Base-by-base conservation (phyloP, 331 rosid species). In the Spiraea crenata region DNA sequence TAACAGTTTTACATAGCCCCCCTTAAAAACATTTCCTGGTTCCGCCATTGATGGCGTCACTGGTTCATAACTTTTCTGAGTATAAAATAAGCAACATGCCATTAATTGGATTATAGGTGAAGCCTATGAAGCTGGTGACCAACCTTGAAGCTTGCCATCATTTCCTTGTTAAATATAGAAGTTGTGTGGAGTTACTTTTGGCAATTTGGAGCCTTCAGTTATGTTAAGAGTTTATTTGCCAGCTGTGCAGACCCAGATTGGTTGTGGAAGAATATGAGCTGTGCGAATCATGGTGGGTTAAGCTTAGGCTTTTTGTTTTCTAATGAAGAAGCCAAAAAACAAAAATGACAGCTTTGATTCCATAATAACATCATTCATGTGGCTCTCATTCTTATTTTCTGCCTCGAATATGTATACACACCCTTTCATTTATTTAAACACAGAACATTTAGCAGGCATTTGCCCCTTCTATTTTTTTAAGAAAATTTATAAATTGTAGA, bases 191-290 rank as follows among this genome's bases (percentile, higher is more conserved):
- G 6, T 12, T 49, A 14, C 54, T 49, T 15, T 10, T 42, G 46
- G 15, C 50, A 46, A 10, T 46, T 46, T 46, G 50, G 50, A 46
- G 15, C 15, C 50, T 15, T 49, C 12, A 10, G 31, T 41, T 45
- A 3, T 9, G 3, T 45, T 45, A 14, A 0, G 49, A 52, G 3
- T 56, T 56, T 3, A 3, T 39, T 12, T 13, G 38, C 49, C 72
- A 2, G n/a, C 61, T 19, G 3, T 6, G 31, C 16, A 13, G 35
- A 17, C 6, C 59, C 59, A 67, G 63, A 55, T 39, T 6, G 44
- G 59, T 5, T 35, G 17, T 51, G 61, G 25, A 9, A 17, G 63
- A 69, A 55, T 69, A 20, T 69, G 63, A 54, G 73, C 54, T 54
- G 73, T 20, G 52, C 40, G 15, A 69, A 69, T 69, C 50, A 20